phyloP scores from a whole-genome alignment of 176 grass and related monocot genomes.

The Cenchrus americanus region DNA sequence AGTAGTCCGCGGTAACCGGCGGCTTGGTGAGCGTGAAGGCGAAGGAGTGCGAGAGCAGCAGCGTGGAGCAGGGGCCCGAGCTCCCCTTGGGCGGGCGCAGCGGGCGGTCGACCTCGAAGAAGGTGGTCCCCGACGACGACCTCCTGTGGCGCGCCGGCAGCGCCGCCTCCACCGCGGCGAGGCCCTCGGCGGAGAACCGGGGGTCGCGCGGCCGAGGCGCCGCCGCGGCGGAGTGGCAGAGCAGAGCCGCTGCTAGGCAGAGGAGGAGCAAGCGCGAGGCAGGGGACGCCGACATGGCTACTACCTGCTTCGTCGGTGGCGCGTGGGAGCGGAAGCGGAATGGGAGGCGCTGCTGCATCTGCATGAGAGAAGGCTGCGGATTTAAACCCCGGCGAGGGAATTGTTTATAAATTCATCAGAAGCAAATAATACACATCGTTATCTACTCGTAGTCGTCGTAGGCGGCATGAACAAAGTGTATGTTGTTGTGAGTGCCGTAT shows the following conservation, averaged over 20 bases:
- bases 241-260: conserved; percentile 29
- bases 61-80: conserved; percentile 60
- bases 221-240: conserved; percentile 22
- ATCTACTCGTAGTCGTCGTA: background rate
- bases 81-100: conserved; percentile 52
- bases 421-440: conserved; percentile 8
- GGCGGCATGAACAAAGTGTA: conserved; percentile 1
- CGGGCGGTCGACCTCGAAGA: conserved; percentile 81
- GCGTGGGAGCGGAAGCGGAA: background rate
- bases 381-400: conserved; percentile 19
- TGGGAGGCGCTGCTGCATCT: conserved; percentile 38
- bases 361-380: conserved; percentile 5
- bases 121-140: conserved; percentile 34
- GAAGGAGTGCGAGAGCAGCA: conserved; percentile 71
- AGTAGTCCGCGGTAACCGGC: conserved; percentile 58
- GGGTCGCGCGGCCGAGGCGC: conserved; percentile 24
- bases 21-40: conserved; percentile 61
- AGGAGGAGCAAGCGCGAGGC: background rate
- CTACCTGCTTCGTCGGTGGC: background rate
- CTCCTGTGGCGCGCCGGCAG: conserved; percentile 6
- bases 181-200: conserved; percentile 38
- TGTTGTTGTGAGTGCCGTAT: conserved; percentile 40
- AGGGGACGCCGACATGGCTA: conserved; percentile 37
- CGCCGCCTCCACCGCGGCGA: conserved; percentile 33
- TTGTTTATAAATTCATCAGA: background rate